Base-by-base conservation (phyloP, 1,139 yeast genomes). In the Sugiyamaella xylanicola region DNA sequence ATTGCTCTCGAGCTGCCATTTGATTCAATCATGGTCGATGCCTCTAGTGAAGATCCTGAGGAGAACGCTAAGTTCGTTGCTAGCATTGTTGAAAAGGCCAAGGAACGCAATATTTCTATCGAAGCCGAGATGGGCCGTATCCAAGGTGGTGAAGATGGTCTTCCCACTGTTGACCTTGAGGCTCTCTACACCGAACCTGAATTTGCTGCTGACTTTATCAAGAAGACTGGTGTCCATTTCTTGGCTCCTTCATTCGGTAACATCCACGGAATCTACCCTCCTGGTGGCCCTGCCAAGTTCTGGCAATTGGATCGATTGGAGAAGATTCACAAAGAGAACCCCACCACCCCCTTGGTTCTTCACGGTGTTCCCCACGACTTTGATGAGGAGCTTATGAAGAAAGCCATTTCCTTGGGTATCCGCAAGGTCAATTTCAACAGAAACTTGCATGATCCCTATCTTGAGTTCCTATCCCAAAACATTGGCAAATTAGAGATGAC, bases 121-220 rank as follows among this genome's bases (percentile, higher is more conserved):
- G 69, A 65, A 47, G 71, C 71, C 13, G 70, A 67, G 52, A 58
- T 63, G 57, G 70, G 70, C 39, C 62, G 69, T 16, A 66, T 66
- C 48, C 65, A 60, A 46, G 69, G 69, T 29, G 65, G 65, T 27
- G 69, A 66, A 41, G 69, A 66, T 46, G 69, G 69, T 11, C 62
- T 65, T n/a, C 64, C 67, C 15, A 36, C 60, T 3, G 67, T 61
- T 19, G 68, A 62, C 35, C 60, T 65, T 58, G 66, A 63, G 48
- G 67, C 67, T 3, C 57, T 63, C 16, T 62, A 62, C 55, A 66
- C 69, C 37, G 65, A 65, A 47, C 69, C 69, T 20, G 66, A 63
- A 40, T 58, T 57, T 25, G 69, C 69, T 1, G 59, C 60, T 15
- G 60, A 55, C 8, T 66, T 64, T 51, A 59, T 66, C 44, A 42